Percentiles rank a stretch among this genome's conserved stretches.
Evolutionary conservation across 805 yeast species (phyloP).

Genomic region (Myxozyma melibiosi): DNA sequence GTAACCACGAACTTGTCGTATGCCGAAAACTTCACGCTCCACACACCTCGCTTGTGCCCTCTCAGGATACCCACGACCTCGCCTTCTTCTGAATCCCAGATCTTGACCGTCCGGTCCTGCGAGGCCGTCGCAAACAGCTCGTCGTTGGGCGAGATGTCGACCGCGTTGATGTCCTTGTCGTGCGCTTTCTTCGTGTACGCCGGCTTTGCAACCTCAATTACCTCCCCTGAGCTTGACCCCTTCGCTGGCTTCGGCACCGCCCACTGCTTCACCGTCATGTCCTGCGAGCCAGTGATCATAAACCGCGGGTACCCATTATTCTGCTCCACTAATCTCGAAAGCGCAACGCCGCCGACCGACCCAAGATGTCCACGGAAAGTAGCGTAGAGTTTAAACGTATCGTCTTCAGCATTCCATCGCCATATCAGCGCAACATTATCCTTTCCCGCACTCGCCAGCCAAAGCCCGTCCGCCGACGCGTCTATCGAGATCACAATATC

Average conservation of each 20-base stretch:
- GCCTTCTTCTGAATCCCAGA: constrained; percentile 87
- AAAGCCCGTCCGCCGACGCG: constrained; percentile 72
- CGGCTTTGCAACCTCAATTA: constrained; percentile 48
- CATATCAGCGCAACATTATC: constrained; percentile 85
- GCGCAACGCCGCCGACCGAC: constrained; percentile 77
- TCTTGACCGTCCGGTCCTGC: constrained; percentile 86
- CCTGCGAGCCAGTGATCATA: constrained; percentile 79
- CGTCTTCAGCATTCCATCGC: constrained; percentile 53
- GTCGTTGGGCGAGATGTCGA: constrained; percentile 91
- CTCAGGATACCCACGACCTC: constrained; percentile 80
- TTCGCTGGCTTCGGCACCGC: constrained; percentile 53
- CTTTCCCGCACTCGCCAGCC: constrained; percentile 92
- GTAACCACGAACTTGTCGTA: constrained; percentile 78
- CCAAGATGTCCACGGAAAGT: constrained; percentile 84
- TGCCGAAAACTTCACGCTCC: constrained; percentile 85
- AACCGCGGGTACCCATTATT: constrained; percentile 56
- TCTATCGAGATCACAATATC: constrained; percentile 84
- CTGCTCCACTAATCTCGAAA: constrained; percentile 55
- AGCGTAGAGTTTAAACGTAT: constrained; percentile 53
- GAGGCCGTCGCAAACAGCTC: constrained; percentile 89
- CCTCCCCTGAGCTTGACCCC: constrained; percentile 14
- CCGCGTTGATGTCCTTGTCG: constrained; percentile 89
- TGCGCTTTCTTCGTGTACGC: constrained; percentile 94
- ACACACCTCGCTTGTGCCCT: constrained; percentile 93
- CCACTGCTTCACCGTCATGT: constrained; percentile 87